Base-by-base conservation (phyloP, 2,329 filamentous ascomycete species). In the Fonsecaea multimorphosa region DNA sequence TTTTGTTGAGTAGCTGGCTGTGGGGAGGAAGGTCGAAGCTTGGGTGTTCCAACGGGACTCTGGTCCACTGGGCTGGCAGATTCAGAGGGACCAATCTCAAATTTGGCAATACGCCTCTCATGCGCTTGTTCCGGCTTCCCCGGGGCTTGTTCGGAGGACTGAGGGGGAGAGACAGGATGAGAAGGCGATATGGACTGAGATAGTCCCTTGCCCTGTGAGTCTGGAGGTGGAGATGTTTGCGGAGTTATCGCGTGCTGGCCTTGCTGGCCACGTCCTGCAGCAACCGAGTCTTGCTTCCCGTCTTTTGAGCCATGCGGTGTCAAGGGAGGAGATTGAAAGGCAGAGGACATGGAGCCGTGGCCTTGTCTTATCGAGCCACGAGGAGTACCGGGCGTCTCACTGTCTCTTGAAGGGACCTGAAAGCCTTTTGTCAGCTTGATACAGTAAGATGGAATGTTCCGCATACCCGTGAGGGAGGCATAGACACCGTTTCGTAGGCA, bases 401-500 rank as follows among this genome's bases (percentile, higher is more conserved):
- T 82, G 59, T 88, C 87, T 70, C 76, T 78, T 40, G 81, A 83
- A n/a, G 76, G 61, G 3, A 72, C 72, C 72, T 73, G 68, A 46
- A 34, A 55, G 19, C 34, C 5, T 55, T 31, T 58, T 58, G 54
- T 62, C 44, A 66, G 63, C 29, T 46, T 46, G 29, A 46, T 29
- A 52, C 40, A 57, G 51, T 54, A 24, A 55, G 27, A 61, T 31
- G 34, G 55, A 58, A 32, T 2, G 12, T 53, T 64, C 36, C 59
- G 78, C 78, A 59, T 78, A 81, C 78, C 69, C 78, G 78, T 51
- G 75, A 79, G 16, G 77, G 74, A 66, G 95, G 94, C 59, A 98
- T 83, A 38, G 95, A 98, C 69, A 97, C 89, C 36, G 94, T 90
- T 76, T 97, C 93, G 74, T 93, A 98, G 51, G 90, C 89, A 79